Percentiles rank a stretch among this genome's conserved stretches.
phyloP scores from a whole-genome alignment of 805 yeast genomes.

The Candida xyloterini region DNA sequence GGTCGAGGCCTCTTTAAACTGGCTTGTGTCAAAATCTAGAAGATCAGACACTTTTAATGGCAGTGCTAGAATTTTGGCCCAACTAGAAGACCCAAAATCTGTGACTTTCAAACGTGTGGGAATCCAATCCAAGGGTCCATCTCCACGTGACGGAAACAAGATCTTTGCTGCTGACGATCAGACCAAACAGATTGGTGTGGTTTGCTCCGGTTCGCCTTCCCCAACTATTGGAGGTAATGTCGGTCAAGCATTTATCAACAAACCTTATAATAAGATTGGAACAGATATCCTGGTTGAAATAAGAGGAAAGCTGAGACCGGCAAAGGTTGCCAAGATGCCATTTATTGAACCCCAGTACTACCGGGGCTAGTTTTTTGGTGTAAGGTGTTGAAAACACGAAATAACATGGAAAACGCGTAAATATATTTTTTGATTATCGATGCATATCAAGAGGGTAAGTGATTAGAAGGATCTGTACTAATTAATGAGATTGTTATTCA shows the following conservation, averaged over 20 bases:
- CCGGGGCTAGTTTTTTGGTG: conserved; percentile 4
- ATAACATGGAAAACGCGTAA: conserved; percentile 7
- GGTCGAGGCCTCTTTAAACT: conserved; percentile 80
- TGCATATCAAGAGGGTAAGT: conserved; percentile 32
- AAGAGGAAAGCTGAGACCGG: conserved; percentile 80
- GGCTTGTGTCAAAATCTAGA: conserved; percentile 86
- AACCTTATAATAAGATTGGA: conserved; percentile 70
- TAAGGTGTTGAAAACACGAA: conserved; percentile 2
- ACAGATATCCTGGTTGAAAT: conserved; percentile 70
- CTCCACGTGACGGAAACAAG: conserved; percentile 80
- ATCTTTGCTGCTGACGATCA: conserved; percentile 55
- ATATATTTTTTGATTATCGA: neutral
- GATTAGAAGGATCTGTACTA: neutral
- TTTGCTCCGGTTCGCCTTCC: conserved; percentile 60
- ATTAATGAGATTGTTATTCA: conserved; percentile 62
- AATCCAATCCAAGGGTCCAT: conserved; percentile 73
- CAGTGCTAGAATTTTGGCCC: conserved; percentile 60
- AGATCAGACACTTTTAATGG: conserved; percentile 74
- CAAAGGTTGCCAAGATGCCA: conserved; percentile 77
- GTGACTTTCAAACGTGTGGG: conserved; percentile 71
- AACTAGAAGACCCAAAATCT: conserved; percentile 59
- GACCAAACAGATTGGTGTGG: conserved; percentile 49
- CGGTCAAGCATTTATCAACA: conserved; percentile 85
- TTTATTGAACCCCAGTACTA: conserved; percentile 75
- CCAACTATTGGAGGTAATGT: conserved; percentile 70